Conservation (phyloP, 257 asterid species). For the Solanum boliviense region DNA sequence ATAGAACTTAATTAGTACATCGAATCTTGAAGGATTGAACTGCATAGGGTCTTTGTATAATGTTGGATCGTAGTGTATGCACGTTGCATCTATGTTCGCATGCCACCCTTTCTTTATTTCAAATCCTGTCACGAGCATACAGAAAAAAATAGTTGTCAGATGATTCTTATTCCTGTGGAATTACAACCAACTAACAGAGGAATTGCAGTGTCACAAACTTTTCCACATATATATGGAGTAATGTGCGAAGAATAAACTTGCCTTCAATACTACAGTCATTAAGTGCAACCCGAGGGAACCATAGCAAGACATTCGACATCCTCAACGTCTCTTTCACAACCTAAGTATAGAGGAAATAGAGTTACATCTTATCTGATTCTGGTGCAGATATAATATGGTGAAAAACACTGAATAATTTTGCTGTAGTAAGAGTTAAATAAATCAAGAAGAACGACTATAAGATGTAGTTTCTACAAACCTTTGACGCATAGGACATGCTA, state of each 20-base stretch:
- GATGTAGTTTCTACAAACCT: constrained; percentile 17
- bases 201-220: background rate
- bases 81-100: constrained; percentile 49
- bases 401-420: background rate
- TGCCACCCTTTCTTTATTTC: constrained; percentile 62
- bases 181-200: background rate
- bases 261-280: constrained; percentile 43
- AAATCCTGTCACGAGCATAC: constrained; percentile 24
- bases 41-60: constrained; percentile 29
- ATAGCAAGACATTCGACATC: constrained; percentile 46
- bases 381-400: background rate
- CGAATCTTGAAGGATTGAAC: constrained; percentile 59
- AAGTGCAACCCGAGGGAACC: constrained; percentile 55
- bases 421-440: background rate
- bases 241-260: background rate
- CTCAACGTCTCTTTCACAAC: constrained; percentile 62
- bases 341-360: constrained; percentile 7
- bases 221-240: background rate
- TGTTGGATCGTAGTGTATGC: constrained; percentile 47
- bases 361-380: background rate
- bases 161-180: background rate
- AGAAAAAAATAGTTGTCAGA: background rate
- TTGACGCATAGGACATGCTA: constrained; percentile 38
- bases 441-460: background rate
- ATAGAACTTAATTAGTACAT: constrained; percentile 16